phyloP scores from a whole-genome alignment of 257 asterid species.

The Salvia rosmarinus region DNA sequence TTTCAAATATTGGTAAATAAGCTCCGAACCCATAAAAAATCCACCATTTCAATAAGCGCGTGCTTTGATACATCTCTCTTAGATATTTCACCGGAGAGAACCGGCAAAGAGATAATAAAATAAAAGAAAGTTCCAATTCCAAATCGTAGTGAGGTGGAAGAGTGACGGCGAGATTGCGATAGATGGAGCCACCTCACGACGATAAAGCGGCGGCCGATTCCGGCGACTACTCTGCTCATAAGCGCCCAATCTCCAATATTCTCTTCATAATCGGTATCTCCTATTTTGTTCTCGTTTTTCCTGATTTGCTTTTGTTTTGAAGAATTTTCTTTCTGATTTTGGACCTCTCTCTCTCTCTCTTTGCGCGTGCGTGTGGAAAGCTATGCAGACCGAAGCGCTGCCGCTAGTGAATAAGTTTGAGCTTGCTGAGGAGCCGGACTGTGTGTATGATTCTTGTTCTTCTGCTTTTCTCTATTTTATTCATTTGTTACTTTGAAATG shows the following conservation, averaged over 20 bases:
- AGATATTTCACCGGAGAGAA: conserved; percentile 23
- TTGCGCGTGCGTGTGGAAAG: conserved; percentile 39
- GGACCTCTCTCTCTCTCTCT: background rate
- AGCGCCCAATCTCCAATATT: conserved; percentile 64
- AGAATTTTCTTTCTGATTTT: conserved; percentile 24
- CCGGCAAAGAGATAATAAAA: background rate
- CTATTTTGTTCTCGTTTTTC: background rate
- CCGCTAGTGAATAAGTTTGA: conserved; percentile 80
- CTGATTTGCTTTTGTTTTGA: background rate
- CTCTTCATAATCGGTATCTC: conserved; percentile 76
- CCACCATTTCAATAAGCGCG: background rate
- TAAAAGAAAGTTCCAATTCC: background rate
- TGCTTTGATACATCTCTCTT: background rate
- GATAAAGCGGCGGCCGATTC: conserved; percentile 42
- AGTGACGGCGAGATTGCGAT: conserved; percentile 13
- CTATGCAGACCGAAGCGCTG: conserved; percentile 93
- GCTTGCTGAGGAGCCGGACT: conserved; percentile 63
- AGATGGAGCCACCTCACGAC: conserved; percentile 67
- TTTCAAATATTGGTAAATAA: no score
- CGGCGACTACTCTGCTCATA: conserved; percentile 47
- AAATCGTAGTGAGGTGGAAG: conserved; percentile 24
- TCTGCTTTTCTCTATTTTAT: background rate
- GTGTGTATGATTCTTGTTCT: conserved; percentile 49
- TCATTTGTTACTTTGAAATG: background rate
- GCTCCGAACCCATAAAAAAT: no score